phyloP scores from a whole-genome alignment of 192 early-diverging fungal genomes.

The Thamnidium elegans region DNA sequence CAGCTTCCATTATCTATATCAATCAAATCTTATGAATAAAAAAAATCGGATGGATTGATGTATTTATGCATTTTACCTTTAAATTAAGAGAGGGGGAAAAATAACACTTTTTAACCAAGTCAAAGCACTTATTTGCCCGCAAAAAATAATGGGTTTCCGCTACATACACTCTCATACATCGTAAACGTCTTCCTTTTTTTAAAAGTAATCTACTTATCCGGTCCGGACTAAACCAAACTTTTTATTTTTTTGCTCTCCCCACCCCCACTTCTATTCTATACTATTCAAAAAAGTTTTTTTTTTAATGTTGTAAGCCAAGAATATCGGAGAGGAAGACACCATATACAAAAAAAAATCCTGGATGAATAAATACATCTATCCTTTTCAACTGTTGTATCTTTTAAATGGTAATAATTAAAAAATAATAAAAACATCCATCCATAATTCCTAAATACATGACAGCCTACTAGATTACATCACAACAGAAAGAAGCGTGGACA shows the following conservation, averaged over 20 bases:
- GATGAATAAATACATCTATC: background rate
- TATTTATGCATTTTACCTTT: background rate
- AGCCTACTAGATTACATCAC: constrained; percentile 82
- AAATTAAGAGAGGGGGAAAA: constrained; percentile 9
- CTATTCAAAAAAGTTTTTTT: no score
- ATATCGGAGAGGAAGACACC: no score
- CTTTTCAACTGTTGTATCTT: background rate
- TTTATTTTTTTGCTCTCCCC: no score
- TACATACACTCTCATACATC: no score
- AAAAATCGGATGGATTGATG: background rate
- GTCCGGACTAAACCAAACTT: no score
- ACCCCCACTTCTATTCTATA: no score
- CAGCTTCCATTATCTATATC: constrained; percentile 51
- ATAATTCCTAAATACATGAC: background rate
- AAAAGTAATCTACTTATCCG: no score
- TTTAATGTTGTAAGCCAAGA: no score
- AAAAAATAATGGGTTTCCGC: no score
- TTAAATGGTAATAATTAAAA: background rate
- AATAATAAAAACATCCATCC: background rate
- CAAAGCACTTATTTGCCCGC: background rate
- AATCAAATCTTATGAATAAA: background rate
- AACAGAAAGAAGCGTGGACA: constrained; percentile 97
- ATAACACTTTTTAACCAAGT: background rate
- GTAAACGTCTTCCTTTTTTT: no score
- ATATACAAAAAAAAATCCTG: background rate